These are phyloP conservation scores for Cadophora sp. DNA, from an alignment of 2,329 filamentous ascomycete genomes.

Conservation along the genomic window DNA sequence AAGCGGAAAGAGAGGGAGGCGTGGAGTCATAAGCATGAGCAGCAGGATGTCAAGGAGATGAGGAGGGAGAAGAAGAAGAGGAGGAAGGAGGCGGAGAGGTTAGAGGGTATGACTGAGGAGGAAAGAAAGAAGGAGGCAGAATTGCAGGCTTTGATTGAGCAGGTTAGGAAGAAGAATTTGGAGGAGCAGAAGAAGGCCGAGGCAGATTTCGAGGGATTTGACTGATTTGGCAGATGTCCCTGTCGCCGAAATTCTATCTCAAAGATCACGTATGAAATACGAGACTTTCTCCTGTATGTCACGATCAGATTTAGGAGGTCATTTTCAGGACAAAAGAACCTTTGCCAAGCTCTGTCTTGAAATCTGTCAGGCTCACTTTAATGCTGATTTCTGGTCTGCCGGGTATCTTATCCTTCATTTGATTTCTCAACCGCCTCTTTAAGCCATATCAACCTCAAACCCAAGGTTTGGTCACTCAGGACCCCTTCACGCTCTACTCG, in stretches of 20 bases:
- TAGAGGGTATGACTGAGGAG: constrained; percentile 72
- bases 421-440: not conserved
- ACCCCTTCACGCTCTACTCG: not conserved
- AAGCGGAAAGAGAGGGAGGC: constrained; percentile 70
- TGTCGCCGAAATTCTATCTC: not conserved
- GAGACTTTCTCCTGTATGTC: not conserved
- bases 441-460: too few relatives aligned
- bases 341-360: not conserved
- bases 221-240: constrained; percentile 11
- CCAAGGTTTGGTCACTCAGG: too few relatives aligned
- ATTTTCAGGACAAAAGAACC: too few relatives aligned
- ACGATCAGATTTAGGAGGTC: too few relatives aligned
- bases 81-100: constrained; percentile 67
- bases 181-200: constrained; percentile 45
- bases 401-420: constrained; percentile 1
- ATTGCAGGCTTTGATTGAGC: constrained; percentile 67
- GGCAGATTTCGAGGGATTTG: constrained; percentile 45
- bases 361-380: not conserved
- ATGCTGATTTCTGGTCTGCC: not conserved
- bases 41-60: constrained; percentile 66
- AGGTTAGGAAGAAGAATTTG: constrained; percentile 61
- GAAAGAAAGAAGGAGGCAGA: constrained; percentile 69
- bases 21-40: constrained; percentile 76
- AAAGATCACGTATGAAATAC: not conserved
- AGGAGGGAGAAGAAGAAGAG: constrained; percentile 69